Evolutionary conservation across 805 yeast genomes (phyloP), one percentile per base, ranked within the genome.

Genomic region (Monosporozyma aerobia): DNA sequence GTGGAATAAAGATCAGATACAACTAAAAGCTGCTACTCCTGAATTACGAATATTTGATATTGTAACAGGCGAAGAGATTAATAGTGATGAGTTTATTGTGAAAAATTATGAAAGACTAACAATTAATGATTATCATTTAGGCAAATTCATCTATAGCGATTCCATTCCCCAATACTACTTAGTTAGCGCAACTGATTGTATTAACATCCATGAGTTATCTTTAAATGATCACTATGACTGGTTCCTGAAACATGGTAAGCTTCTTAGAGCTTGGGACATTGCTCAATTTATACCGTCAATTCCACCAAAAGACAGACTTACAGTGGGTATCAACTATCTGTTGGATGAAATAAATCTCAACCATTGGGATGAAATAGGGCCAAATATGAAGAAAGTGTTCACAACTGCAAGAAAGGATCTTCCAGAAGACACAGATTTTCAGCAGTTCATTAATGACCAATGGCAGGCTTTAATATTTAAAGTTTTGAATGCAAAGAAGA

Each of bases 171-270:
- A 74, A 51, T 88, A 85, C 71, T 86, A 77, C 60, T 73, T 94
- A 19, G 73, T 92, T 5, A 81, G 92, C 62, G 88, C 97, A 0
- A 78, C 80, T 47, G 98, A 90, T 68, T 92, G 84, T 0, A 85
- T 92, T 1, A 72, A 82, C 14, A 89, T 90, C 0, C 78, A 83
- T 58, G 88, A 84, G 55, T 74, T 86, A n/a, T 82, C 81, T 51
- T 68, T 85, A 25, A 67, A 72, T 30, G 98, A 90, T 63, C 79
- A 84, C 54, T 76, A 83, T 46, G 71, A 80, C 3, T 92, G 97
- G 97, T 84, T 75, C 54, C 54, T 80, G 3, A 80, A 80, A 1
- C 77, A 72, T 40, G 75, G 75, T 1, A 67, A 72, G 51, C 87
- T 69, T 60, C 68, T 73, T 16, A 82, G 82, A 44, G 97, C 97